Evolutionary conservation across 2,329 filamentous ascomycete species (phyloP), one percentile per base, ranked within the genome.

Genomic region (Aspergillus novoparasiticus): DNA sequence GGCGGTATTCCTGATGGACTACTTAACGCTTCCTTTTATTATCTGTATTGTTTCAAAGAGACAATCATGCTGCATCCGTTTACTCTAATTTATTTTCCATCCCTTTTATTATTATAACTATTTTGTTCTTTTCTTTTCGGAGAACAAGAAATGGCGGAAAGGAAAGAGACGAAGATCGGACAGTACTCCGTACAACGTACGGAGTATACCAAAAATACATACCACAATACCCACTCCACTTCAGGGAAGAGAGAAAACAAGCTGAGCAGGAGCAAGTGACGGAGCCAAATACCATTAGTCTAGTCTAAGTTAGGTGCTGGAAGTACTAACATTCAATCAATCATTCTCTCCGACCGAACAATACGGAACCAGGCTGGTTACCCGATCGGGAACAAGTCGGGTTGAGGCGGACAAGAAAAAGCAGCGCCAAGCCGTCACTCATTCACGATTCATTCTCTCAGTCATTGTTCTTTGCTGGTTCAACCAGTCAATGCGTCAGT

Each of bases 311-410:
- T 32, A 32, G n/a, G 43, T 21, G 16, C 26, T 28, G 6, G 26
- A 28, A 28, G 26, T 6, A 28, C 26, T 8, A 6, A 28, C 21
- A n/a, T 26, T 23, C 32, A 34, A 34, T 28, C 26, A 8, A 28
- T 28, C 26, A 32, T 32, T 32, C 14, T 14, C 23, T 26, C n/a
- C 26, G 23, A n/a, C 21, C 34, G 41, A 57, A 30, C 34, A 36
- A 28, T 28, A 26, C 34, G 34, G 32, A 58, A 45, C n/a, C 57
- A 59, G 57, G 32, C 57, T 59, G 34, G 3, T 59, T 59, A 39
- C 57, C 57, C 57, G 46, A 59, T 53, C 46, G 57, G 46, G 57
- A 53, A 43, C 45, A 53, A 34, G 34, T 59, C 57, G 57, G 57
- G 46, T 39, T 34, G n/a, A 43, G 57, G 57, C 57, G 46, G 57